Evolutionary conservation across 2,329 filamentous ascomycete genomes (phyloP).

Genomic region (Penicillium rolfsii): DNA sequence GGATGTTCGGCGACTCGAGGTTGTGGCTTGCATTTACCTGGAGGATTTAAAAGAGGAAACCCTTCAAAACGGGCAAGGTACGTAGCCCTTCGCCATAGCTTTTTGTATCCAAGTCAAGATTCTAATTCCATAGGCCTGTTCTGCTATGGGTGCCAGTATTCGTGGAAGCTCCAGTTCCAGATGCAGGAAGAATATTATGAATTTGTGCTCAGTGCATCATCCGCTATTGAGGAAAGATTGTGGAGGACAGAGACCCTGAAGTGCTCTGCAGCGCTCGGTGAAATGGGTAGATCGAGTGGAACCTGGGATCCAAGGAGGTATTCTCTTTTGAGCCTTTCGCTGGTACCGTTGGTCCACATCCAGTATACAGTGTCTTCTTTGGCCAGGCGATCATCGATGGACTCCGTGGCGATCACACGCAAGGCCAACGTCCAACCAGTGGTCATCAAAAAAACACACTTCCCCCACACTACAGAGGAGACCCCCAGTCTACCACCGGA

Average conservation of each 20-base stretch:
- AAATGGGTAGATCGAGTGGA: conserved; percentile 53
- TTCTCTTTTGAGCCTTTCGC: conserved; percentile 62
- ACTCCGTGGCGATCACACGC: conserved; percentile 74
- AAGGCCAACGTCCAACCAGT: conserved; percentile 73
- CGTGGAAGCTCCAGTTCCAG: conserved; percentile 91
- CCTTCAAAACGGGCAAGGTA: conserved; percentile 40
- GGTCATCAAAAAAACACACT: conserved; percentile 82
- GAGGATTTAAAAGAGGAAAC: conserved; percentile 43
- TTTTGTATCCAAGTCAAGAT: background rate
- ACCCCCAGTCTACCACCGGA: conserved; percentile 48
- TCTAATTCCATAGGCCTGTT: conserved; percentile 67
- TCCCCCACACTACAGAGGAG: conserved; percentile 60
- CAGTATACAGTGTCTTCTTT: conserved; percentile 71
- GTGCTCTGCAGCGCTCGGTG: conserved; percentile 54
- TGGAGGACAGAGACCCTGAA: conserved; percentile 73
- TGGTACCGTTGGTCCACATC: conserved; percentile 74
- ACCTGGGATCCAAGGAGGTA: conserved; percentile 33
- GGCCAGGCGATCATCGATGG: conserved; percentile 67
- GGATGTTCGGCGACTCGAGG: conserved; percentile 68
- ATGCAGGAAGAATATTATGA: conserved; percentile 77
- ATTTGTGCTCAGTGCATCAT: conserved; percentile 84
- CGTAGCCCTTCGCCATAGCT: background rate
- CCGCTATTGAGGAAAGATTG: conserved; percentile 73
- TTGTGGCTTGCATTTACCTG: conserved; percentile 74
- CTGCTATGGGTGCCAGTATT: conserved; percentile 82